These are phyloP conservation scores for Cyanophora paradoxa DNA, from an alignment of 78 protist species.

Conservation along the genomic window DNA sequence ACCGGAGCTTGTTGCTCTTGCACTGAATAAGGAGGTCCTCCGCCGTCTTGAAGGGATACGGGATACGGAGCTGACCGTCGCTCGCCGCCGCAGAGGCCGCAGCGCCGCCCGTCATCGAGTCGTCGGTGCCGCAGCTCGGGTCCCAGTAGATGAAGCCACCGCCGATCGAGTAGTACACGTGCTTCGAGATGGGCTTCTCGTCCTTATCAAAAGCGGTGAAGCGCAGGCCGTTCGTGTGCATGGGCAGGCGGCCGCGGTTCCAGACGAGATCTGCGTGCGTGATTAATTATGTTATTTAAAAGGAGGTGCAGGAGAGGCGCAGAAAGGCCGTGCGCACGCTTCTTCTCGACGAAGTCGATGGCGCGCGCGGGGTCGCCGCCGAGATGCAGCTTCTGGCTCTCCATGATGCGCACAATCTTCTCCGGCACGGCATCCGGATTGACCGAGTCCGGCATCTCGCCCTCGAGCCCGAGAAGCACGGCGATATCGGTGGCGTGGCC, in stretches of 20 bases:
- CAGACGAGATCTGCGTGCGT: too few relatives aligned
- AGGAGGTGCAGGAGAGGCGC: too few relatives aligned
- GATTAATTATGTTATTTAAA: too few relatives aligned
- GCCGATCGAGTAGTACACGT: slow-evolving; percentile 2
- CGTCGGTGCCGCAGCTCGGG: background rate
- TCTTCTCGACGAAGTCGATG: background rate
- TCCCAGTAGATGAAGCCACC: slow-evolving; percentile 9
- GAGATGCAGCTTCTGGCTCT: background rate
- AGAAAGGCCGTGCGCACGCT: too few relatives aligned
- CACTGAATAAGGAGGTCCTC: background rate
- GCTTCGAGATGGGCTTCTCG: background rate
- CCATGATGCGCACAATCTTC: background rate
- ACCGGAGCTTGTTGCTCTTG: background rate
- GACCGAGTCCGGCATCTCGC: background rate
- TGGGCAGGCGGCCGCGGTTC: too few relatives aligned
- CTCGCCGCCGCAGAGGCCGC: background rate
- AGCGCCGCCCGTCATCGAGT: background rate
- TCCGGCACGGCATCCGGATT: background rate
- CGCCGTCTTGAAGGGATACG: background rate
- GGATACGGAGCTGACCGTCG: too few relatives aligned
- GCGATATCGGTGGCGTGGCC: slow-evolving; percentile 39
- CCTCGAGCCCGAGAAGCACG: background rate
- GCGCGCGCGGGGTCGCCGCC: background rate
- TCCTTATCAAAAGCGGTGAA: background rate
- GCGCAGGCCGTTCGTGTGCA: slow-evolving; percentile 13